phyloP scores from a whole-genome alignment of 176 grass and related monocot species.

The Alopecurus myosuroides region DNA sequence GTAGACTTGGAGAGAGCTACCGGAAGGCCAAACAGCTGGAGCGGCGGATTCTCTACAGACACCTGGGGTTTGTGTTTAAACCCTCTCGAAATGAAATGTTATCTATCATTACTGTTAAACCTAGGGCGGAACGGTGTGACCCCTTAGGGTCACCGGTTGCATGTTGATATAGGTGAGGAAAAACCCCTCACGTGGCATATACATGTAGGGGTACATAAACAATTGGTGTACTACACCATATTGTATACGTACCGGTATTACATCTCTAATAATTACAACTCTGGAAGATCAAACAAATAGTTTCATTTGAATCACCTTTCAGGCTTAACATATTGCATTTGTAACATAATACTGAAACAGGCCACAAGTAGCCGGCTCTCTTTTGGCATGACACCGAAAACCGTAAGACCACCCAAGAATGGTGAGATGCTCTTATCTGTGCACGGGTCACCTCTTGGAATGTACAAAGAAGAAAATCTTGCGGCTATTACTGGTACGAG shows the following conservation, averaged over 20 bases:
- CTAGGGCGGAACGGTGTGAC: no score
- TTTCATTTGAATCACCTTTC: neutral
- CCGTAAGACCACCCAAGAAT: conserved; percentile 68
- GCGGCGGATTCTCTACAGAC: conserved; percentile 47
- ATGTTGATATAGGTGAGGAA: no score
- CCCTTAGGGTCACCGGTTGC: no score
- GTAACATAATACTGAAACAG: conserved; percentile 37
- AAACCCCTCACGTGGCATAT: no score
- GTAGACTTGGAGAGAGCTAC: conserved; percentile 41
- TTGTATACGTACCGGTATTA: no score
- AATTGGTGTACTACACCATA: no score
- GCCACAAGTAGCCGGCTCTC: conserved; percentile 52
- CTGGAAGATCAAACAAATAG: neutral
- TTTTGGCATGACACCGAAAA: conserved; percentile 82
- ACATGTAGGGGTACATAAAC: no score
- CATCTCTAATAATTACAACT: no score
- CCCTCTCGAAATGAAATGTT: neutral
- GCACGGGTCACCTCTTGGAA: conserved; percentile 78
- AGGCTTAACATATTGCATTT: neutral
- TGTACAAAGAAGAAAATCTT: conserved; percentile 81
- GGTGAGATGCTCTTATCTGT: conserved; percentile 90
- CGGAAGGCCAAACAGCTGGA: conserved; percentile 40
- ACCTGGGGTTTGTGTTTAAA: conserved; percentile 58
- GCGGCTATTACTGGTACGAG: conserved; percentile 56
- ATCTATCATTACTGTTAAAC: no score